A percentile compares a stretch with the other conserved stretches of the same genome.
Evolutionary conservation across 1,284 basidiomycete genomes (phyloP).

Genomic region (Rhodofomes roseus): DNA sequence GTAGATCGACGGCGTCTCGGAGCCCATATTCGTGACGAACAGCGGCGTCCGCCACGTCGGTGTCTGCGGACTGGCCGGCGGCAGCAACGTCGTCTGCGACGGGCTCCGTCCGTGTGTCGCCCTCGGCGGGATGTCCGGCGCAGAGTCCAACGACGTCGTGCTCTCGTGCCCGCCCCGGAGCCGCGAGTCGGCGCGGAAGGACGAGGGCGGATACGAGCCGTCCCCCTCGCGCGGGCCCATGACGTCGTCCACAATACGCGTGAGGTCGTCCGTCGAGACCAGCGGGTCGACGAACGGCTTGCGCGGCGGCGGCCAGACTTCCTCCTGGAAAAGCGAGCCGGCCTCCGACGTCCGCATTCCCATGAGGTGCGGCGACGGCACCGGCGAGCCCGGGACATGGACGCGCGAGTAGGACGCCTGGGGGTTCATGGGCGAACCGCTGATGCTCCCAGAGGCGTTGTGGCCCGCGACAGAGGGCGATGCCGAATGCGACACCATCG

Average conservation of each 20-base stretch:
- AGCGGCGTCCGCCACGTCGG: slow-evolving; percentile 17
- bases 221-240: slow-evolving; percentile 38
- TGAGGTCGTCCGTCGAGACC: slow-evolving; percentile 35
- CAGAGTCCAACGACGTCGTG: slow-evolving; percentile 12
- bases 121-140: neutral
- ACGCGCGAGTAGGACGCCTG: slow-evolving; percentile 6
- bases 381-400: neutral
- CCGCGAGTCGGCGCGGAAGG: slow-evolving; percentile 2
- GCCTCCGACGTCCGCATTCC: slow-evolving; percentile 40
- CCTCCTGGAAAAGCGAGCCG: slow-evolving; percentile 49
- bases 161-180: slow-evolving; percentile 9
- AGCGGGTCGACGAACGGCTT: slow-evolving; percentile 44
- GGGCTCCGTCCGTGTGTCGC: slow-evolving; percentile 14
- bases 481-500: slow-evolving; percentile 14
- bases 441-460: slow-evolving; percentile 4
- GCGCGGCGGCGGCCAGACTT: slow-evolving; percentile 44
- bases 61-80: slow-evolving; percentile 11
- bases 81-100: slow-evolving; percentile 18
- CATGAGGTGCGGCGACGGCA: slow-evolving; percentile 30
- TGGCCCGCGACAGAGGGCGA: slow-evolving; percentile 11
- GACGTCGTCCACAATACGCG: slow-evolving; percentile 45
- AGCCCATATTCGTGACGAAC: slow-evolving; percentile 24
- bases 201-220: neutral
- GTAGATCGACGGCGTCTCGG: slow-evolving; percentile 17
- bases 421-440: slow-evolving; percentile 12